Conservation (phyloP, 495 filamentous ascomycete genomes). For the Penicillium verhagenii region DNA sequence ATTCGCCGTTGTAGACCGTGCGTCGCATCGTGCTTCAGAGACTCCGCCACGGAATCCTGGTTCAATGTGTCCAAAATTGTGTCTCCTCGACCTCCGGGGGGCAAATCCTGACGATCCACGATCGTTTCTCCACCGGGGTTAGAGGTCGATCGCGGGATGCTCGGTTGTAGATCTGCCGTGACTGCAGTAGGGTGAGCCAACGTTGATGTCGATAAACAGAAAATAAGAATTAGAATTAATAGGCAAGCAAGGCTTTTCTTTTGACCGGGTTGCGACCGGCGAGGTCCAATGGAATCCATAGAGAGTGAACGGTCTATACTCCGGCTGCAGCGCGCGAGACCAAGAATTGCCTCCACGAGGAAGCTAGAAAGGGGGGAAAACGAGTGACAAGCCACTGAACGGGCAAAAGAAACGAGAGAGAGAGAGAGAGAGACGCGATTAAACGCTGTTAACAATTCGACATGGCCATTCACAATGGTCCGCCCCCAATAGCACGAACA, state of each 20-base stretch:
- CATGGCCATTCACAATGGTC: constrained; percentile 3
- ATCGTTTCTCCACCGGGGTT: constrained; percentile 21
- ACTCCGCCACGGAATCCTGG: neutral
- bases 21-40: neutral
- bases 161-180: constrained; percentile 2
- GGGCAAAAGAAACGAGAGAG: constrained; percentile 14
- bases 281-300: constrained; percentile 4
- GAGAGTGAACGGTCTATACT: constrained; percentile 8
- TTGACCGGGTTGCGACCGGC: constrained; percentile 7
- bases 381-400: constrained; percentile 17
- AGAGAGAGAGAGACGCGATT: constrained; percentile 5
- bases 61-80: neutral
- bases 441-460: constrained; percentile 3
- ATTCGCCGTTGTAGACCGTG: constrained; percentile 9
- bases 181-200: constrained; percentile 9
- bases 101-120: constrained; percentile 16
- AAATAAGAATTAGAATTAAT: constrained; percentile 26
- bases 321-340: neutral
- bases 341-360: constrained; percentile 6
- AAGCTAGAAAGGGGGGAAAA: constrained; percentile 14
- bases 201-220: constrained; percentile 18
- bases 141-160: constrained; percentile 16
- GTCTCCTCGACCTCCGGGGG: neutral
- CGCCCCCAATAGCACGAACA: constrained; percentile 1
- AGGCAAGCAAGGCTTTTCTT: constrained; percentile 7